Base-by-base conservation (phyloP, 345 rosid species). In the Bretschneidera sinensis region DNA sequence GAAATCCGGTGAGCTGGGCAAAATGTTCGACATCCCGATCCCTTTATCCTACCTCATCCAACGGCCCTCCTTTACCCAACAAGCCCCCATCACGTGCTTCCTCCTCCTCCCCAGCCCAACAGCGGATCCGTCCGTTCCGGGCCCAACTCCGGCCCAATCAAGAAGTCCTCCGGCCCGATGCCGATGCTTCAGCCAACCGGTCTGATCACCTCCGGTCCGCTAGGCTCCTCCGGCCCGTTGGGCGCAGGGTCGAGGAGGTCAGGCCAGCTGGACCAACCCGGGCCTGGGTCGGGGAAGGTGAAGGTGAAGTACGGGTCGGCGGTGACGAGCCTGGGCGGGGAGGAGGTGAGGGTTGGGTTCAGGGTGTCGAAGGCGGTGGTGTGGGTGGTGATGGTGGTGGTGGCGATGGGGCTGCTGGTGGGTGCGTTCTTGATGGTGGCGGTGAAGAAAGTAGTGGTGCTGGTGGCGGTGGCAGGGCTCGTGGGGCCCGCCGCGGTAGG, bases 1-100 rank as follows among this genome's bases (percentile, higher is more conserved):
- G 69, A 92, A 87, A 69, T 92, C 98, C 28, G 98, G 98, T 0
- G 98, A 92, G 79, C 77, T 89, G 9, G 91, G 98, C 1, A 85
- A 87, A 78, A 92, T 92, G 98, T 87, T 92, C 54, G 97, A 92
- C 63, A 85, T 89, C 64, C 86, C 92, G 16, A 79, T 73, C 21
- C n/a, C 49, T 65, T 28, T 84, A 82, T 65, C 66, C 71, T 17
- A 34, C 71, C n/a, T 66, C 86, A 1, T 55, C 84, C 2, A 65
- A 59, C 43, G 76, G 62, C 34, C 79, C 79, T 7, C 73, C 78
- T 3, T 35, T 72, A 0, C 69, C 80, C 17, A 77, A 53, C 62
- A 8, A 24, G 70, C 65, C 66, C 56, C 80, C 85, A 21, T 65
- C 91, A 17, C 79, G 91, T 58, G 66, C 76, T 62, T 82, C 95